Evolutionary conservation across 2,329 filamentous ascomycete genomes (phyloP).

Genomic region (Aspergillus eucalypticola): DNA sequence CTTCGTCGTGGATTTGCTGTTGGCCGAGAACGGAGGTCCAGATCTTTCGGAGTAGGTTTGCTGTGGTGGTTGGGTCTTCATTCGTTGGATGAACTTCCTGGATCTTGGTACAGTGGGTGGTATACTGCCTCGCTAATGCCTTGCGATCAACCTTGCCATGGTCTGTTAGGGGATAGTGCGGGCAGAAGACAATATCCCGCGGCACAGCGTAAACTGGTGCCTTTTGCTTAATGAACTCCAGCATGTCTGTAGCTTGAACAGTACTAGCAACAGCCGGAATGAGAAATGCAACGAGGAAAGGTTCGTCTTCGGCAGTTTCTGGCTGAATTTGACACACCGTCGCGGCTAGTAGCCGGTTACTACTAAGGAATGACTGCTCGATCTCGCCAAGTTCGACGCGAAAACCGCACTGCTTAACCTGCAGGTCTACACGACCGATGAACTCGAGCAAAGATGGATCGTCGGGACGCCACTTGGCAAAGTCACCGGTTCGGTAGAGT

Average conservation of each 20-base stretch:
- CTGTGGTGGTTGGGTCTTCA: not conserved
- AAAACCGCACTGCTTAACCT: conserved; percentile 89
- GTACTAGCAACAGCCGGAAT: conserved; percentile 4
- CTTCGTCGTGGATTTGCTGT: not conserved
- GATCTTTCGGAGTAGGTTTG: not conserved
- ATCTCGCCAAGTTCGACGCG: conserved; percentile 87
- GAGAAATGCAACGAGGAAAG: conserved; percentile 13
- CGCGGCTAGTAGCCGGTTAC: not conserved
- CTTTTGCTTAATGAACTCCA: conserved; percentile 66
- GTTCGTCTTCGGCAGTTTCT: not conserved
- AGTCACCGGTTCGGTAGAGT: conserved; percentile 76
- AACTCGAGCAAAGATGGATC: conserved; percentile 65
- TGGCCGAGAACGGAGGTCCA: conserved; percentile 11
- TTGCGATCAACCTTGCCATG: conserved; percentile 63
- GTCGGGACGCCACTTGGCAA: conserved; percentile 64
- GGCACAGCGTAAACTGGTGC: conserved; percentile 71
- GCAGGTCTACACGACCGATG: conserved; percentile 72
- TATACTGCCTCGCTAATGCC: conserved; percentile 17
- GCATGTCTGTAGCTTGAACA: conserved; percentile 50
- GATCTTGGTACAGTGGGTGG: not conserved
- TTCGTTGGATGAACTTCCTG: not conserved
- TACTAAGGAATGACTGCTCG: conserved; percentile 63
- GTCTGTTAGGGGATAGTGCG: conserved; percentile 67
- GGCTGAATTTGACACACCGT: conserved; percentile 1
- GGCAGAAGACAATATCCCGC: conserved; percentile 64